These are phyloP conservation scores for Russula abietina DNA, from an alignment of 768 basidiomycete species.

Conservation along the genomic window DNA sequence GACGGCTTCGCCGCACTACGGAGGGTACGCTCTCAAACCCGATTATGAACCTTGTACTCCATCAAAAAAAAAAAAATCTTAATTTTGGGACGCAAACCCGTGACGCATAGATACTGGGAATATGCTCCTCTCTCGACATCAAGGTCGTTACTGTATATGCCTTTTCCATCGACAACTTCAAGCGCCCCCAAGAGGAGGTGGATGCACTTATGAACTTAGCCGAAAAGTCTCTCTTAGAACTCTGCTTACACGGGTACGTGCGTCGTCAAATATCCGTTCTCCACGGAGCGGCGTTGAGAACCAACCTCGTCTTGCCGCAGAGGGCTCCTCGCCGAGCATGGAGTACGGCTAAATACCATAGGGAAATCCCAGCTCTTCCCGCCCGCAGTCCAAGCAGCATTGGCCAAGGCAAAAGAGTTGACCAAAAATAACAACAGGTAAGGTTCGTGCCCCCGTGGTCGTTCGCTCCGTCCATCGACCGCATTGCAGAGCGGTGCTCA, in stretches of 20 bases:
- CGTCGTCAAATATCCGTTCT: constrained; percentile 27
- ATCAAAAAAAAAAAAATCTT: background rate
- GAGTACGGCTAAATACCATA: constrained; percentile 77
- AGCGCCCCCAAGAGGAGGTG: constrained; percentile 79
- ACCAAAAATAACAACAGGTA: constrained; percentile 72
- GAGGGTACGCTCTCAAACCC: constrained; percentile 46
- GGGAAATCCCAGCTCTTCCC: constrained; percentile 77
- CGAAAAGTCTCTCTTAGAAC: constrained; percentile 67
- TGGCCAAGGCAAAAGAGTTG: constrained; percentile 64
- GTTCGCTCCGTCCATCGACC: background rate
- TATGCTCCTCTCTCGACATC: constrained; percentile 75
- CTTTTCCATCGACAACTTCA: constrained; percentile 98
- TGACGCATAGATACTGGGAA: constrained; percentile 70
- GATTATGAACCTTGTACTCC: background rate
- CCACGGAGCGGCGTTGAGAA: background rate
- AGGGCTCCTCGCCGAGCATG: constrained; percentile 72
- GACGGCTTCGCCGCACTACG: constrained; percentile 78
- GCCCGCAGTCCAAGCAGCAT: constrained; percentile 59
- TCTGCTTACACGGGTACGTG: constrained; percentile 82
- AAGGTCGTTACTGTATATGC: constrained; percentile 89
- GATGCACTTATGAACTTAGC: constrained; percentile 82
- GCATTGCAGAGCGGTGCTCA: constrained; percentile 69
- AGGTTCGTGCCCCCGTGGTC: background rate
- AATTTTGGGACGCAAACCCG: background rate
- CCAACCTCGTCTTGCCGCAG: constrained; percentile 39